Conservation (phyloP, 495 filamentous ascomycete genomes). For the Glarea lozoyensis region DNA sequence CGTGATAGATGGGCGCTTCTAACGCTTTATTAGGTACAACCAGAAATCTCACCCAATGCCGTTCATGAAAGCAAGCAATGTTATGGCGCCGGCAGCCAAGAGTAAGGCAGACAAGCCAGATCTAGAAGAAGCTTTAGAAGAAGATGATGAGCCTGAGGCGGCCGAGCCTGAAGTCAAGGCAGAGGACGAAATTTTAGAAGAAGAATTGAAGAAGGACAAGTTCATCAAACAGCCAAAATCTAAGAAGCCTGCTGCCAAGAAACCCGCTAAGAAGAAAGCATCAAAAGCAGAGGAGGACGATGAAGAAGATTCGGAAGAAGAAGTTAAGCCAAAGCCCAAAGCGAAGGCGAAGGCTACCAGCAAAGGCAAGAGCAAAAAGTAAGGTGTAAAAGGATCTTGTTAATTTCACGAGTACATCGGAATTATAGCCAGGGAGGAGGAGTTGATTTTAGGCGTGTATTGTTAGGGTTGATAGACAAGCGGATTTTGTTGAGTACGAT, state of each 20-base stretch:
- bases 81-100: slow-evolving; percentile 49
- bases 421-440: background rate
- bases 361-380: slow-evolving; percentile 29
- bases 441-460: background rate
- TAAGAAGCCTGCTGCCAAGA: slow-evolving; percentile 31
- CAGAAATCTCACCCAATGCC: slow-evolving; percentile 77
- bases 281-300: slow-evolving; percentile 45
- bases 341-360: slow-evolving; percentile 35
- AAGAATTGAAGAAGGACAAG: slow-evolving; percentile 87
- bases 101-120: slow-evolving; percentile 66
- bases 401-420: background rate
- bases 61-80: slow-evolving; percentile 86
- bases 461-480: background rate
- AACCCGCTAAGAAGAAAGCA: slow-evolving; percentile 42
- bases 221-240: slow-evolving; percentile 86
- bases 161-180: slow-evolving; percentile 50
- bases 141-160: slow-evolving; percentile 64
- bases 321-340: slow-evolving; percentile 41
- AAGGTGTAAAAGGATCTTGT: background rate
- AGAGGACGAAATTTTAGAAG: slow-evolving; percentile 50
- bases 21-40: slow-evolving; percentile 69
- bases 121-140: slow-evolving; percentile 91
- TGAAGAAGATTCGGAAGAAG: slow-evolving; percentile 27
- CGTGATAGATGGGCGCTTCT: slow-evolving; percentile 15
- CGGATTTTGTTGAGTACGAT: background rate